phyloP scores from a whole-genome alignment of 2,329 filamentous ascomycete species.

The Arachnomyces sp. region DNA sequence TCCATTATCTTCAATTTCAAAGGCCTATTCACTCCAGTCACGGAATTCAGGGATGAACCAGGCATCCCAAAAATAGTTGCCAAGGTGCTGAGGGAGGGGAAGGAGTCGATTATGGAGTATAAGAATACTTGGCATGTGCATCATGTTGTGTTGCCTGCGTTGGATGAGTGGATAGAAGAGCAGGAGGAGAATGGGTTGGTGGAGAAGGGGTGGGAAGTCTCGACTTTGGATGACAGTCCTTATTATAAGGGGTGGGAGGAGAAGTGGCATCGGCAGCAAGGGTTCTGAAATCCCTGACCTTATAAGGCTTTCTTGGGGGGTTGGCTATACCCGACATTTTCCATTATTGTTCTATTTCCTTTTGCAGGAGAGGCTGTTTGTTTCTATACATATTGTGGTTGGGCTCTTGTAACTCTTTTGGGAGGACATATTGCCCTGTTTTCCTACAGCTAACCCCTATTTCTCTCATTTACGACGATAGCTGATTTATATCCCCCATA shows the following conservation, averaged over 20 bases:
- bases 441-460: not conserved
- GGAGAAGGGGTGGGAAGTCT: constrained; percentile 54
- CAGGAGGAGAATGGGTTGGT: constrained; percentile 57
- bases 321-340: not conserved
- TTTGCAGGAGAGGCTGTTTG: not conserved
- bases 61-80: constrained; percentile 61
- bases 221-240: constrained; percentile 65
- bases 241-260: constrained; percentile 69
- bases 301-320: not conserved
- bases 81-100: constrained; percentile 63
- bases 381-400: not conserved
- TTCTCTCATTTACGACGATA: too few species aligned
- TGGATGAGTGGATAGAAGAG: constrained; percentile 56
- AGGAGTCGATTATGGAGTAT: constrained; percentile 64
- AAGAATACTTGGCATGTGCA: constrained; percentile 76
- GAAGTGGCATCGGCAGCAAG: constrained; percentile 61
- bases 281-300: constrained; percentile 37
- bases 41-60: constrained; percentile 61
- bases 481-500: too few species aligned
- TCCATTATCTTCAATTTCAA: constrained; percentile 84
- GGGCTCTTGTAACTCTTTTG: constrained; percentile 2
- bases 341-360: constrained; percentile 4
- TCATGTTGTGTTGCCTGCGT: constrained; percentile 57
- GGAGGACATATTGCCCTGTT: constrained; percentile 6
- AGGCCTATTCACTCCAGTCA: constrained; percentile 67